These are phyloP conservation scores for Aaosphaeria arxii DNA, from an alignment of 2,329 filamentous ascomycete species.

Conservation along the genomic window DNA sequence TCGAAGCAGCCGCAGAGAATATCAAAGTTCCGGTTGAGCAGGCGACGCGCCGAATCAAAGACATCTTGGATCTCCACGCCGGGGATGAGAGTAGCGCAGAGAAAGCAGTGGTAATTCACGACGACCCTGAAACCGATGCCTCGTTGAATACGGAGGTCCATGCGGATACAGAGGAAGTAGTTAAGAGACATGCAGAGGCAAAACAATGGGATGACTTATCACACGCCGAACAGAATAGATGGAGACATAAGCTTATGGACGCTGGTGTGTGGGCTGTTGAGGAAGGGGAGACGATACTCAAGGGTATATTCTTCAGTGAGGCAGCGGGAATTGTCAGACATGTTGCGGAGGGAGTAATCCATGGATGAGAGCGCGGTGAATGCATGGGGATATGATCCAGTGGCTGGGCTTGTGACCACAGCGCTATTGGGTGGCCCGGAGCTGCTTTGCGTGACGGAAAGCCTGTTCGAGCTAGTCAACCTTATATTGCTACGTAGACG, in stretches of 20 bases:
- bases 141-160: slow-evolving; percentile 42
- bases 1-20: slow-evolving; percentile 18
- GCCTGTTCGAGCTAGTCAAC: no score
- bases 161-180: slow-evolving; percentile 25
- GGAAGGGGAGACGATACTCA: slow-evolving; percentile 74
- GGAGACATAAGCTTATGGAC: slow-evolving; percentile 66
- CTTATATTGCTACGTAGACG: no score
- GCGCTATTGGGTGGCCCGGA: no score
- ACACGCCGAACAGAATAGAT: slow-evolving; percentile 59
- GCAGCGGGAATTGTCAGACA: slow-evolving; percentile 57
- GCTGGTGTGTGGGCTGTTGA: slow-evolving; percentile 77
- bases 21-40: slow-evolving; percentile 22
- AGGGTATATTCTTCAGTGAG: slow-evolving; percentile 74
- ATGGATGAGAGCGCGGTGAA: slow-evolving; percentile 3
- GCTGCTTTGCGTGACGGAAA: no score
- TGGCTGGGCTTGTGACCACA: no score
- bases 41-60: slow-evolving; percentile 28
- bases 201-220: slow-evolving; percentile 70
- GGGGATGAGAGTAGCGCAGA: slow-evolving; percentile 9
- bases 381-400: no score
- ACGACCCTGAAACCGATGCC: slow-evolving; percentile 34
- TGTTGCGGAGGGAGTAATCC: slow-evolving; percentile 30
- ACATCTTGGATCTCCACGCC: slow-evolving; percentile 28
- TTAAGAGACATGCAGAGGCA: slow-evolving; percentile 45
- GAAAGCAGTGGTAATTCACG: slow-evolving; percentile 43